Evolutionary conservation across 108 stramenopile genomes (phyloP), one percentile per base, ranked within the genome.

Genomic region (Fragilariopsis cylindrus): DNA sequence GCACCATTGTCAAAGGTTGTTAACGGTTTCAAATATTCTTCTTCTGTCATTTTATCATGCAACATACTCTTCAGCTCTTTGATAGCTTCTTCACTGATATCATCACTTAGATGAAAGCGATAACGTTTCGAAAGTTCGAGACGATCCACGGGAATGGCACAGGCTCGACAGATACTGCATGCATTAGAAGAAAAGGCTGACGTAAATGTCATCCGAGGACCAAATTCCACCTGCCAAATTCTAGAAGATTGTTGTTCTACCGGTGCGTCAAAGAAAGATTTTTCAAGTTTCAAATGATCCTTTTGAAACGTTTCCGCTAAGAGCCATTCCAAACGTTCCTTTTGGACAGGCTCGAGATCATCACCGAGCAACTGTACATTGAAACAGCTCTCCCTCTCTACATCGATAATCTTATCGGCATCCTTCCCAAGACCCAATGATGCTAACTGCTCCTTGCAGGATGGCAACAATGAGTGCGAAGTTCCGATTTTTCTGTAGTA

Each of bases 31-130:
- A 58, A 43, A 75, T 98, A 98, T 54, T 92, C 87, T 85, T 94
- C 89, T 86, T 99, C 98, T 42, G 99, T 99, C 99, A 99, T 99
- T 60, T 97, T 90, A 83, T 99, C 99, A 75, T 98, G 97, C 65
- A 99, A 58, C 68, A 84, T 75, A 1, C 56, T 67, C 72, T 85
- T 82, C 7, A 99, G 45, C 47, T 78, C 83, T 18, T 60, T 66
- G 7, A 81, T 50, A 7, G 82, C 86, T 42, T 76, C 70, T 3
- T 69, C 75, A 53, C 75, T 64, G 54, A 88, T 67, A 19, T 75
- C 58, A 15, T 72, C 76, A 6, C 68, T 19, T 48, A 84, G 67
- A 9, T 18, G 40, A 64, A 96, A 81, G 30, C 73, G 67, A 75
- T 96, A 98, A 3, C 98, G 82, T 19, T 83, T 72, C 7, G 91